Base-by-base conservation (phyloP, 2,329 filamentous ascomycete species). In the Fusarium verticillioides region DNA sequence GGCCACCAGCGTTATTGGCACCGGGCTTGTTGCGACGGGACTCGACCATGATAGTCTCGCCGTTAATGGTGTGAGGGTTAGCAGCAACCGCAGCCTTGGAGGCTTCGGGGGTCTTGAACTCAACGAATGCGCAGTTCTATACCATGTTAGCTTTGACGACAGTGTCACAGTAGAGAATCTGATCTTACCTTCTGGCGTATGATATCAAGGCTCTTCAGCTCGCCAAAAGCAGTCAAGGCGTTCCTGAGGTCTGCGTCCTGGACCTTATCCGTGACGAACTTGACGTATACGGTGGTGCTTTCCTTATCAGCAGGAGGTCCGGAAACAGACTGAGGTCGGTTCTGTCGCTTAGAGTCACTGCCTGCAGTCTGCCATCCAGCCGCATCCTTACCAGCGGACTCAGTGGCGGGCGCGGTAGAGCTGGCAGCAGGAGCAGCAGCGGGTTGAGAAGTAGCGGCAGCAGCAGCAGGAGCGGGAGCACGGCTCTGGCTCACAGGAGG, bases 101-200 rank as follows among this genome's bases (percentile, higher is more conserved):
- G 52, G 91, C 94, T 62, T 95, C 91, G 28, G 90, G 81, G 52
- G 92, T 93, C 80, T 91, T 93, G 83, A 96, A 99, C 82, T 99
- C 96, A 68, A 98, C 94, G 80, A 98, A 98, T 32, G 96, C 96
- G 80, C 95, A 98, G 88, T 96, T 98, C 96, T 97, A 80, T 34
- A 44, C 57, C 23, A 73, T 72, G 69, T 74, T 63, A 78, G 75
- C 50, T 34, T 36, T 37, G 16, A 39, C 40, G 28, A 28, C 23
- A 6, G 7, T 43, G 23, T 16, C 12, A 21, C 37, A 40, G 37
- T 13, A 52, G n/a, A 18, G 16, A 21, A 10, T 11, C 46, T 21
- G 15, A 63, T 81, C 84, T 69, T 82, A 97, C 95, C 93, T 97
- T 98, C 78, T 89, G 85, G 69, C 93, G 91, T 84, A 93, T 95